Conservation (phyloP, 495 filamentous ascomycete genomes). For the Aspergillus sclerotiicarbonarius region DNA sequence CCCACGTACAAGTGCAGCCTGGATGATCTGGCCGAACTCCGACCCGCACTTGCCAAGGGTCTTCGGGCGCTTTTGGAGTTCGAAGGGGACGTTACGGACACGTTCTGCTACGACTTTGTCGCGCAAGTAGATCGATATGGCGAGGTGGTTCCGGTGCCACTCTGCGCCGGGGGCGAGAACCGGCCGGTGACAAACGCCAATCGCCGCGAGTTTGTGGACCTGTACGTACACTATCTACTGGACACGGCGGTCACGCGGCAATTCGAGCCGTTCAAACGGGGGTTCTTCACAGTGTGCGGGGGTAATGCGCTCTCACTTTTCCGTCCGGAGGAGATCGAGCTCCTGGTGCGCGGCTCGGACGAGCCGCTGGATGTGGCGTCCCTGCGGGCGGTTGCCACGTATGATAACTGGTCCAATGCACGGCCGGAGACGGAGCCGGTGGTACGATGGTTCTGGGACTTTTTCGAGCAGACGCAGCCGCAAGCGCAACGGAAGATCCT, state of each 20-base stretch:
- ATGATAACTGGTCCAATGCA: slow-evolving; percentile 69
- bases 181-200: slow-evolving; percentile 82
- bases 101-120: slow-evolving; percentile 83
- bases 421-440: slow-evolving; percentile 58
- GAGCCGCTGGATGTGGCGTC: slow-evolving; percentile 76
- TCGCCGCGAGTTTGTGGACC: slow-evolving; percentile 81
- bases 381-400: slow-evolving; percentile 73
- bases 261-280: slow-evolving; percentile 93
- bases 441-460: slow-evolving; percentile 86
- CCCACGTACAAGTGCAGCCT: slow-evolving; percentile 69
- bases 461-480: slow-evolving; percentile 64
- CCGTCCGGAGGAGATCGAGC: slow-evolving; percentile 91
- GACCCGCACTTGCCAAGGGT: slow-evolving; percentile 73
- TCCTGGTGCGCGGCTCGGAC: slow-evolving; percentile 85
- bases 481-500: slow-evolving; percentile 73
- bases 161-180: slow-evolving; percentile 73
- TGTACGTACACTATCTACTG: slow-evolving; percentile 79
- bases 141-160: slow-evolving; percentile 57
- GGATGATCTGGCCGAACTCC: slow-evolving; percentile 82
- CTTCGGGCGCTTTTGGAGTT: slow-evolving; percentile 76
- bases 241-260: slow-evolving; percentile 77
- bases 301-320: slow-evolving; percentile 89
- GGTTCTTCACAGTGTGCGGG: slow-evolving; percentile 90
- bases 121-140: slow-evolving; percentile 78
- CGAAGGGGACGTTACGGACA: slow-evolving; percentile 79